Evolutionary conservation across 768 basidiomycete genomes (phyloP).

Genomic region (Lactifluus hygrophoroides): DNA sequence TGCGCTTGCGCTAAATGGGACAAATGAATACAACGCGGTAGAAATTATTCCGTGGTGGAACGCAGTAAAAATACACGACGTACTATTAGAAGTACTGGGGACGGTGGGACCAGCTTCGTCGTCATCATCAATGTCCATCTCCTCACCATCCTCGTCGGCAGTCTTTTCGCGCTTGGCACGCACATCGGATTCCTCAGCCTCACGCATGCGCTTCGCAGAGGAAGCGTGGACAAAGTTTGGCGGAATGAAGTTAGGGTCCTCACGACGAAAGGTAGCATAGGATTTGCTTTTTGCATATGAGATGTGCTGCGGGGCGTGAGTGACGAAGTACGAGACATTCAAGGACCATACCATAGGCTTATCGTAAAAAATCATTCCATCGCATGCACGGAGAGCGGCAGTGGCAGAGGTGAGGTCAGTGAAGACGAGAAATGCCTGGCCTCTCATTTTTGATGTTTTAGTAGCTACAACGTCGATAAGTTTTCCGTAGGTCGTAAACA

Average conservation of each 20-base stretch:
- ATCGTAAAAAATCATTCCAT: constrained; percentile 89
- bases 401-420: constrained; percentile 86
- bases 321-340: constrained; percentile 11
- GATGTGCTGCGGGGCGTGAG: constrained; percentile 55
- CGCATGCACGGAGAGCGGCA: constrained; percentile 85
- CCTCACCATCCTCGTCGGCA: constrained; percentile 64
- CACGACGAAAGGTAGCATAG: constrained; percentile 67
- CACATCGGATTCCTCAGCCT: constrained; percentile 46
- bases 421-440: constrained; percentile 96
- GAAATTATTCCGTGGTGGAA: constrained; percentile 3
- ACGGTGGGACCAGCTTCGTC: constrained; percentile 39
- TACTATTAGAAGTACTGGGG: constrained; percentile 36
- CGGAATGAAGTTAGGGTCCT: constrained; percentile 76
- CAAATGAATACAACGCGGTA: constrained; percentile 20
- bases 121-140: constrained; percentile 94
- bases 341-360: constrained; percentile 71
- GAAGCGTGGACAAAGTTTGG: constrained; percentile 59
- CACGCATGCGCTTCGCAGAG: constrained; percentile 51
- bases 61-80: constrained; percentile 25
- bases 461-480: constrained; percentile 90
- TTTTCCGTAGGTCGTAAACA: constrained; percentile 91
- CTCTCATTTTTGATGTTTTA: constrained; percentile 77
- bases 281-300: constrained; percentile 87
- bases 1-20: constrained; percentile 43
- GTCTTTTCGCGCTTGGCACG: constrained; percentile 48